Conservation (phyloP, 106 monocot genomes). For the Dactylorhiza incarnata region DNA sequence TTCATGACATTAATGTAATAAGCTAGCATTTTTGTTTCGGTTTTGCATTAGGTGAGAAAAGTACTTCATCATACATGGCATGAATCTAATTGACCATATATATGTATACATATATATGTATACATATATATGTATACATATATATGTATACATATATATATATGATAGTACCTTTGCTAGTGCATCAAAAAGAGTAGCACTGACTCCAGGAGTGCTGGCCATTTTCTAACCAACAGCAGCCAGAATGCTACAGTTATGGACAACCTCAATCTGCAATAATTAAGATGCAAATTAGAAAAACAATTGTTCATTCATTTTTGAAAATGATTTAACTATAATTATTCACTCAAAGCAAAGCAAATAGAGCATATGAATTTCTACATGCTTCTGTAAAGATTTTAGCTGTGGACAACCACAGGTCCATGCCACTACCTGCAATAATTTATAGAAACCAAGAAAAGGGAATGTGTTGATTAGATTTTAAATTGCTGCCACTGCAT, state of each 20-base stretch:
- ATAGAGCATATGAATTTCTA: neutral
- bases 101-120: no score
- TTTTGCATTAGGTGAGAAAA: no score
- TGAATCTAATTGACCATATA: no score
- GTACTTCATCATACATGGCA: no score
- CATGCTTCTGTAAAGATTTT: neutral
- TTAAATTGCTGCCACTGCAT: neutral
- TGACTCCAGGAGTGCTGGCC: conserved; percentile 98
- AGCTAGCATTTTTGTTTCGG: no score
- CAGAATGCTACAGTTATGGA: conserved; percentile 84
- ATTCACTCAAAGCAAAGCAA: neutral
- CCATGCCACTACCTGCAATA: no score
- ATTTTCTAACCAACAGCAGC: conserved; percentile 96
- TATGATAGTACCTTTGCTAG: conserved; percentile 67
- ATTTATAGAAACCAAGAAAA: neutral
- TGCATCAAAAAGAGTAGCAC: conserved; percentile 99
- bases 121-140: no score
- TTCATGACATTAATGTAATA: no score
- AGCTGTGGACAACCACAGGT: neutral
- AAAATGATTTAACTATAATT: no score
- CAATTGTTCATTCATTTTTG: neutral
- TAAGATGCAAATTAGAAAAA: no score
- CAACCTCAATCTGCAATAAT: conserved; percentile 69
- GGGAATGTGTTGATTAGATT: neutral
- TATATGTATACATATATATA: no score